A percentile compares a stretch with the other conserved stretches of the same genome.
These are phyloP conservation scores for Dendrobium huoshanense DNA, from an alignment of 106 monocot genomes.

Conservation along the genomic window DNA sequence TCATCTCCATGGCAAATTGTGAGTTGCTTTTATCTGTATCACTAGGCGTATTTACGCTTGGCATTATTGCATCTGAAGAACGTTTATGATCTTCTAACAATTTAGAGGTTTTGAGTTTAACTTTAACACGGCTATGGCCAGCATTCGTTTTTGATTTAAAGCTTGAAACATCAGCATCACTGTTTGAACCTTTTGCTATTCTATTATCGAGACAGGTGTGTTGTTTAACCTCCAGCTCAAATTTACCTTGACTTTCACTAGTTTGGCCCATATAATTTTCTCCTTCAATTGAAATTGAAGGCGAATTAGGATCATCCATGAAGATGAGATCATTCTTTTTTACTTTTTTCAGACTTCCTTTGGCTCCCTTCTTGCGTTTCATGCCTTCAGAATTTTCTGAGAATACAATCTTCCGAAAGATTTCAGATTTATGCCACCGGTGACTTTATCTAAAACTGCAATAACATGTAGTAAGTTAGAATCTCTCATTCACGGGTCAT, in stretches of 20 bases:
- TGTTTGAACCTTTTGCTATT: conserved; percentile 9
- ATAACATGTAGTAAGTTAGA: neutral
- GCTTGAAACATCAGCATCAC: conserved; percentile 17
- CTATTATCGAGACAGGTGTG: conserved; percentile 23
- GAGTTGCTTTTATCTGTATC: conserved; percentile 38
- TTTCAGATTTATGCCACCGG: neutral
- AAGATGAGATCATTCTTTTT: conserved; percentile 15
- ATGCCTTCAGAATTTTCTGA: conserved; percentile 27
- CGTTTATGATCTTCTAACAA: conserved; percentile 24
- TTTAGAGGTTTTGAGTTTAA: conserved; percentile 75
- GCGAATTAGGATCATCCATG: conserved; percentile 19
- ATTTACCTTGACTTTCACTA: conserved; percentile 26
- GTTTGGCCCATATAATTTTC: conserved; percentile 39
- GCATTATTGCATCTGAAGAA: conserved; percentile 35
- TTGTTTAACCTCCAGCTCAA: conserved; percentile 27
- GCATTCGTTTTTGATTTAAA: conserved; percentile 24
- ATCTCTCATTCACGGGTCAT: neutral
- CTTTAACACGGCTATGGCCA: conserved; percentile 54
- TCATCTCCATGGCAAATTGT: conserved; percentile 17
- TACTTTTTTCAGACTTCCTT: conserved; percentile 43
- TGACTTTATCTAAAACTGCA: neutral
- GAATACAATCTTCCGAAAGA: neutral
- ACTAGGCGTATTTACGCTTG: conserved; percentile 12
- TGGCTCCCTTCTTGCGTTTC: conserved; percentile 77
- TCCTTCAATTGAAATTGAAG: conserved; percentile 18